Evolutionary conservation across 768 basidiomycete genomes (phyloP).

Genomic region (Suillus cothurnatus): DNA sequence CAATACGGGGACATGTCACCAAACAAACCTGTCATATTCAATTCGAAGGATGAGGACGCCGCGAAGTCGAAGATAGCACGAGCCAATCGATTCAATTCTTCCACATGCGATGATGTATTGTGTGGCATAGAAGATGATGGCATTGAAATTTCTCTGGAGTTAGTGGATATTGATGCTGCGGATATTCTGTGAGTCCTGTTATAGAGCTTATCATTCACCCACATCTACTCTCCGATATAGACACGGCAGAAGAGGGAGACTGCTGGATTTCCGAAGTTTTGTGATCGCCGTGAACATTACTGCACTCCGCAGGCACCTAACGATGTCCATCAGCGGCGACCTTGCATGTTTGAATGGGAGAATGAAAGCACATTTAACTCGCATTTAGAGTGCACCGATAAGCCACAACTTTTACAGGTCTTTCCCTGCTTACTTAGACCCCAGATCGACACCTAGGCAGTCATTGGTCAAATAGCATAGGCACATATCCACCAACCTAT

Average conservation of each 20-base stretch:
- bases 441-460: constrained; percentile 75
- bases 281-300: constrained; percentile 29
- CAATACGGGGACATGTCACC: constrained; percentile 14
- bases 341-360: background rate
- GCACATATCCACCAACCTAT: constrained; percentile 9
- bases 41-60: constrained; percentile 77
- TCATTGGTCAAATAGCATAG: constrained; percentile 6
- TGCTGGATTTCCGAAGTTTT: constrained; percentile 24
- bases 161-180: constrained; percentile 9
- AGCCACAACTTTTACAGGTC: constrained; percentile 74
- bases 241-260: constrained; percentile 35
- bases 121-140: constrained; percentile 60
- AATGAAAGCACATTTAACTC: constrained; percentile 67
- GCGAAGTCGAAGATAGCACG: constrained; percentile 75
- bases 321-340: constrained; percentile 5
- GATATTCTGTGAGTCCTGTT: background rate
- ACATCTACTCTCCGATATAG: constrained; percentile 32
- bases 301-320: constrained; percentile 77
- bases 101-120: constrained; percentile 36
- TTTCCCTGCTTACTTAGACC: constrained; percentile 87
- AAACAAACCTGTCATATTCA: constrained; percentile 60
- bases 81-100: constrained; percentile 53
- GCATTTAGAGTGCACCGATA: constrained; percentile 84
- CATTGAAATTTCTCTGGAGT: constrained; percentile 37
- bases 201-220: constrained; percentile 15